Base-by-base conservation (phyloP, 2,329 filamentous ascomycete species). In the Metarhizium sp. region DNA sequence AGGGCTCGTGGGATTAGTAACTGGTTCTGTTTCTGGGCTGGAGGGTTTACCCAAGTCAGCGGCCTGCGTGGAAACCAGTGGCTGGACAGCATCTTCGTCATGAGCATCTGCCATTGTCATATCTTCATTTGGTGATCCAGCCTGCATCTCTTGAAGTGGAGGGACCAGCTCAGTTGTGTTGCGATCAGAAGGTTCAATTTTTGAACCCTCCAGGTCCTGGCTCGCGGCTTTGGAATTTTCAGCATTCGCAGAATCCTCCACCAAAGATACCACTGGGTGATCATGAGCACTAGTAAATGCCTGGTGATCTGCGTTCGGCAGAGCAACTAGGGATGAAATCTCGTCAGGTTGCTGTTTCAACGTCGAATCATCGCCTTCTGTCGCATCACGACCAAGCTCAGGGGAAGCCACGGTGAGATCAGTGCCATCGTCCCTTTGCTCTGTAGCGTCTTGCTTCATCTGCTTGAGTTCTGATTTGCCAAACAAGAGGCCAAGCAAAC, bases 401-500 rank as follows among this genome's bases (percentile, higher is more conserved):
- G 34, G 13, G 42, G 11, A 25, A 13, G n/a, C 57, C 4, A 48
- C 34, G 25, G 14, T 49, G 10, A 38, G 54, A 25, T 51, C 53
- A 25, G 50, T 29, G 29, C 65, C 43, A 13, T 53, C 42, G 7
- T 8, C 6, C 20, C 20, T 3, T 32, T 63, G 54, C 13, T 57
- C 58, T 16, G 52, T 63, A 1, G 69, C 68, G 43, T 78, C 71
- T 4, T 73, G 66, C 53, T 79, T 73, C 50, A 85, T 71, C 58
- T 77, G 72, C 58, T 79, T 74, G 45, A 84, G 61, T 57, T 85
- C 81, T 0, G 78, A 77, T 62, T 81, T 82, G 45, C 75, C 78
- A 59, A 85, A 85, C 25, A 85, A 73, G 34, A 84, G 69, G 0
- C 81, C 80, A 1, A 85, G 66, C 0, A 85, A 67, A 1, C 79